These are phyloP conservation scores for Fraxinus anomala DNA, from an alignment of 257 asterid genomes.

Conservation along the genomic window DNA sequence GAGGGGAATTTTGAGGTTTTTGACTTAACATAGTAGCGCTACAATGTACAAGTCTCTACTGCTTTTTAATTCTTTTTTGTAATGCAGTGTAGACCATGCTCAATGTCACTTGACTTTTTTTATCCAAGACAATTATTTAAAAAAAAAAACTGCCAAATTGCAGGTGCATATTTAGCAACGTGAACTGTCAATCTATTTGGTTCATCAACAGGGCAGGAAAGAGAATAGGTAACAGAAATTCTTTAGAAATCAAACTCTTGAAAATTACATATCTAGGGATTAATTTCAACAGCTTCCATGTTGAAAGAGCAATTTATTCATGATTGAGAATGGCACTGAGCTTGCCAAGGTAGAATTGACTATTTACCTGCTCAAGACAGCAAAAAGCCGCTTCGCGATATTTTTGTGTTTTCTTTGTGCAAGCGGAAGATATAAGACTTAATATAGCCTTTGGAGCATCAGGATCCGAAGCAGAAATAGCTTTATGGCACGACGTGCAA, in stretches of 20 bases:
- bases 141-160: background rate
- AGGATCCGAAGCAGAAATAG: conserved; percentile 64
- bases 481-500: conserved; percentile 72
- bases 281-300: background rate
- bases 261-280: background rate
- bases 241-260: background rate
- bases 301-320: conserved; percentile 7
- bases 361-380: conserved; percentile 86
- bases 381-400: conserved; percentile 90
- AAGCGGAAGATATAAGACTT: conserved; percentile 71
- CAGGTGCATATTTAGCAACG: background rate
- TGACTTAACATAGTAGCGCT: background rate
- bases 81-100: conserved; percentile 18
- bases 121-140: background rate
- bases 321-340: conserved; percentile 21
- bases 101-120: background rate
- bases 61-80: conserved; percentile 11
- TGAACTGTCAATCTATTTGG: background rate
- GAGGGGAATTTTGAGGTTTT: background rate
- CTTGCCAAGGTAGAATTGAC: conserved; percentile 5
- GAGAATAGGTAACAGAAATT: background rate
- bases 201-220: conserved; percentile 21
- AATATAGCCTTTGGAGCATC: conserved; percentile 72
- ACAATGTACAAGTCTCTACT: background rate
- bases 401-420: conserved; percentile 71